Base-by-base conservation (phyloP, 192 early-diverging fungal species). In the Rhizophagus sp. region DNA sequence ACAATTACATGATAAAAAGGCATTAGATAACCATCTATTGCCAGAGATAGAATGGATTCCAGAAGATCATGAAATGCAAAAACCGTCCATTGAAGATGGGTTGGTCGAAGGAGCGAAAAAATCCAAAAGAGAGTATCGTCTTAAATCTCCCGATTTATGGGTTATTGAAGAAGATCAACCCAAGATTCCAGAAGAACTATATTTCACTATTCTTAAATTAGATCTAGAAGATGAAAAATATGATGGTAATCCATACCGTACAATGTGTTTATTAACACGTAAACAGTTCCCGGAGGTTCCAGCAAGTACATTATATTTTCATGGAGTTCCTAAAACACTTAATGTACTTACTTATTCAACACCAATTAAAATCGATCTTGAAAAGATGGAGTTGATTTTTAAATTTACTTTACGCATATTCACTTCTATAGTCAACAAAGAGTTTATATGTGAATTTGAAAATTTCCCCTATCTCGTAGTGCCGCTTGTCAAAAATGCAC, bases 11-110 rank as follows among this genome's bases (percentile, higher is more conserved):
- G 78, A 84, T 25, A 72, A 86, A 0, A 90, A 90, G 2, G 92
- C 89, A 3, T 85, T 98, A n/a, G 88, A 94, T 77, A 93, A 97
- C 62, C 83, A 92, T 52, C 85, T 98, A 15, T 62, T 88, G 10
- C 95, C 96, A 0, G 76, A 88, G 15, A 41, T 86, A 36, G 79
- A 86, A 2, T 73, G 50, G 19, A 44, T 34, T 6, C 75, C 83
- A 11, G 81, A 85, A 9, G 75, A 82, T 6, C 30, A 71, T 15
- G 47, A 80, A 62, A 82, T 69, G 30, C 30, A 62, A 8, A 22
- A 62, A 24, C n/a, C 10, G 4, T 15, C 52, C 2, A 30, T 50
- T 0, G 71, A 81, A 61, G 64, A 67, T 79, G 77, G 77, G 0
- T 62, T 79, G 6, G 49, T 69, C 5, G 77, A 79, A 79, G 77